Evolutionary conservation across 495 filamentous ascomycete genomes (phyloP).

Genomic region (Astrothelium macrocarpum): DNA sequence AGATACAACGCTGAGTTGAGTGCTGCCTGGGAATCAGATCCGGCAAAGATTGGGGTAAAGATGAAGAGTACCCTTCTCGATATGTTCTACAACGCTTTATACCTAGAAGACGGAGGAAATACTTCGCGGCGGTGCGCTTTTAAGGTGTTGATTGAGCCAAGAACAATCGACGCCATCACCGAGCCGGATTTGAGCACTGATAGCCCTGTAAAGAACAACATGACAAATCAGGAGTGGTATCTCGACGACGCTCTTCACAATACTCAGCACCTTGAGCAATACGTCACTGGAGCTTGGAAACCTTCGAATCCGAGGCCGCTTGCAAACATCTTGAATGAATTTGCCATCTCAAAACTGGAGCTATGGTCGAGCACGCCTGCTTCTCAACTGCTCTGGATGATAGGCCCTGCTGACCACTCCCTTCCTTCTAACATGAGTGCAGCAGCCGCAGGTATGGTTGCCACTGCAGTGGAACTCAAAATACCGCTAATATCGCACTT

Average conservation of each 20-base stretch:
- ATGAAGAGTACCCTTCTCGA: background rate
- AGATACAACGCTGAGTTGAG: background rate
- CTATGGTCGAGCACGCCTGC: background rate
- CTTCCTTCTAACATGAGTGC: background rate
- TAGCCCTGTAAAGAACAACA: background rate
- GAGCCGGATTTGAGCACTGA: background rate
- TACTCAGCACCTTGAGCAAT: background rate
- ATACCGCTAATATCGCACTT: background rate
- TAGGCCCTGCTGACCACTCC: background rate
- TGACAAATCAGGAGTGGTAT: background rate
- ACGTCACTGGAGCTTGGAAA: background rate
- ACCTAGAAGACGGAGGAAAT: background rate
- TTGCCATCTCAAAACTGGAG: background rate
- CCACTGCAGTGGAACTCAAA: background rate
- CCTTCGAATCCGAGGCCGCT: background rate
- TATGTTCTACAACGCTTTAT: no score
- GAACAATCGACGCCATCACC: background rate
- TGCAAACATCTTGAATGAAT: background rate
- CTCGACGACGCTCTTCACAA: background rate
- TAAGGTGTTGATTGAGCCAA: background rate
- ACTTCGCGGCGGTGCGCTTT: background rate
- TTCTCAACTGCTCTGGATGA: background rate
- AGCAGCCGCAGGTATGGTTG: background rate
- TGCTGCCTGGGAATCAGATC: background rate
- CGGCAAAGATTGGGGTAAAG: background rate